Percentiles rank a stretch among this genome's conserved stretches.
Conservation (phyloP, 306 rosid genomes). For the Rosa multiflora region DNA sequence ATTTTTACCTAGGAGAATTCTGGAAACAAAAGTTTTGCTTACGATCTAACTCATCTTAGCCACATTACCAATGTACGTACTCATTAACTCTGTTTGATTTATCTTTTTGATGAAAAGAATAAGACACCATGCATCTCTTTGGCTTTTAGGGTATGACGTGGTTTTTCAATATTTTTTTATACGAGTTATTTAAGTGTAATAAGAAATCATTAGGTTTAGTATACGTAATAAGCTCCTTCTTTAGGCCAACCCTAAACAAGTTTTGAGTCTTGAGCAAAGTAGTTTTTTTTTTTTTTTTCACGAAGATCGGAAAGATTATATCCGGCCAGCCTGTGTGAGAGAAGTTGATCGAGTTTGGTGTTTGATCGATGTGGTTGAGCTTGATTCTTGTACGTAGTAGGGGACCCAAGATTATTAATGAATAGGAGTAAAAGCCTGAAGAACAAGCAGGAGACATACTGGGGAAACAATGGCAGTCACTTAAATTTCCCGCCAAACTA, state of each 20-base stretch:
- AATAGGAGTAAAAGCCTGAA: not conserved
- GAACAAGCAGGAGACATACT: not conserved
- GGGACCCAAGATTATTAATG: not conserved
- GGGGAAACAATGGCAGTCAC: not conserved
- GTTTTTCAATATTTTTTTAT: not conserved
- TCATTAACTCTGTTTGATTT: not conserved
- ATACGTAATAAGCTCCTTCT: not conserved
- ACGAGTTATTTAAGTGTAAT: not conserved
- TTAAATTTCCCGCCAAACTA: not conserved
- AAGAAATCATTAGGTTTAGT: not conserved
- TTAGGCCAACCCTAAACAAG: no score
- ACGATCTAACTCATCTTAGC: not conserved
- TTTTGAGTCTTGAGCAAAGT: not conserved
- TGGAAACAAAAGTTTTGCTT: not conserved
- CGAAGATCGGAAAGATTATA: not conserved
- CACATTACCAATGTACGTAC: not conserved
- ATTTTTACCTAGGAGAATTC: not conserved
- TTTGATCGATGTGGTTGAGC: not conserved
- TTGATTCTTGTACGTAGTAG: not conserved
- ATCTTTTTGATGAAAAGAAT: not conserved
- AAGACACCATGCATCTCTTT: not conserved
- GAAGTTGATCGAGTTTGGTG: not conserved
- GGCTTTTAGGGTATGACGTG: not conserved
- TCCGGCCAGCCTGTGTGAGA: not conserved
- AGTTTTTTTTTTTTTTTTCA: not conserved